Conservation (phyloP, 768 basidiomycete genomes). For the Leucocoprinus birnbaumii region DNA sequence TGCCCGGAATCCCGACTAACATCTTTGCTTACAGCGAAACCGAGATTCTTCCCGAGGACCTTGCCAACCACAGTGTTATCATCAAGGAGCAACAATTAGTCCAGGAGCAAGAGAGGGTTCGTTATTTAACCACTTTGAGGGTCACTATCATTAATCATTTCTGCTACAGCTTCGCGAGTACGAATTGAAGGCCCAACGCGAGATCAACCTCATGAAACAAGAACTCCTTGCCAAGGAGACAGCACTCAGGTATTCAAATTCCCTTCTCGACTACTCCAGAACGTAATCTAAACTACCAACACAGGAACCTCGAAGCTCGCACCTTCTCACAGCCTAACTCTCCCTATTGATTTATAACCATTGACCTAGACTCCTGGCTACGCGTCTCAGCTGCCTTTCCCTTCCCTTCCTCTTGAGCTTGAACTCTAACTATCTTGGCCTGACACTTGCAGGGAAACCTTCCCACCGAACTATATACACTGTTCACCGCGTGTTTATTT, state of each 20-base stretch:
- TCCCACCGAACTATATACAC: too few species aligned
- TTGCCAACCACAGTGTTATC: conserved; percentile 81
- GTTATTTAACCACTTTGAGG: not conserved
- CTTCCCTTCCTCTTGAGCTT: not conserved
- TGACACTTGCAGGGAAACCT: not conserved
- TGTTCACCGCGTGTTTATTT: not conserved
- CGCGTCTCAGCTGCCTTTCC: too few species aligned
- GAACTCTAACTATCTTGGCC: not conserved
- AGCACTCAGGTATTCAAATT: conserved; percentile 56
- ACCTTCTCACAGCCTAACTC: conserved; percentile 8
- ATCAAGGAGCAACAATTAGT: conserved; percentile 91
- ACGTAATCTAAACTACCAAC: not conserved
- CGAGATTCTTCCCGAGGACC: conserved; percentile 80
- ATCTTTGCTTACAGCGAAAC: conserved; percentile 41
- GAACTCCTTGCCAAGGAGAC: conserved; percentile 86
- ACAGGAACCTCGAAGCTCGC: conserved; percentile 15
- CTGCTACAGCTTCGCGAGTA: conserved; percentile 73
- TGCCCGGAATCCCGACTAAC: not conserved
- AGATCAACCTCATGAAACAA: conserved; percentile 85
- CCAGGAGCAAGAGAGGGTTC: conserved; percentile 80
- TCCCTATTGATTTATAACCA: conserved; percentile 10
- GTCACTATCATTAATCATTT: not conserved
- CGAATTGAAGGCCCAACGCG: conserved; percentile 82
- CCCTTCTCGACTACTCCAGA: not conserved
- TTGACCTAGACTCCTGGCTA: too few species aligned